Conservation (phyloP, 1,284 basidiomycete genomes). For the Somion occarium region DNA sequence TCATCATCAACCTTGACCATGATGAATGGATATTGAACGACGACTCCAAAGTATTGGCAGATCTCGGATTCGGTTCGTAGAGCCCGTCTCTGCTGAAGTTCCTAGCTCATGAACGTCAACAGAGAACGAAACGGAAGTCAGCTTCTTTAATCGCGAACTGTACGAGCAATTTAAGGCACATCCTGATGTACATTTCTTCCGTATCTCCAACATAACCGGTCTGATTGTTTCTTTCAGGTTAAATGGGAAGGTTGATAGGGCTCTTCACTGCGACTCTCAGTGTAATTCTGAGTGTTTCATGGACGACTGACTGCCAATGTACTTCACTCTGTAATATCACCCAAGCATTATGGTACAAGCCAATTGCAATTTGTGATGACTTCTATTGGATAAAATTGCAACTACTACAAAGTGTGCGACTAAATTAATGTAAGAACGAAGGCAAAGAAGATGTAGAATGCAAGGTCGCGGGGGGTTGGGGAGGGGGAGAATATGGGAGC, state of each 20-base stretch:
- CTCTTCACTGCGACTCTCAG: not conserved
- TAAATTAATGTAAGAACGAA: not conserved
- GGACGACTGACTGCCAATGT: no score
- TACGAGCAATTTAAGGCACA: constrained; percentile 81
- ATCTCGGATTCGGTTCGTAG: constrained; percentile 69
- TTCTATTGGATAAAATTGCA: constrained; percentile 6
- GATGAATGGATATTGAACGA: constrained; percentile 89
- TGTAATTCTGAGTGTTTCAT: no score
- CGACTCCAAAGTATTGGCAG: constrained; percentile 56
- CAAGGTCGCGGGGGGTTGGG: no score
- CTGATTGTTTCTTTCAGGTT: constrained; percentile 12
- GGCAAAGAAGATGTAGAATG: no score
- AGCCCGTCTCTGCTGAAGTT: not conserved
- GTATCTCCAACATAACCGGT: not conserved
- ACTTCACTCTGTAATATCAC: not conserved
- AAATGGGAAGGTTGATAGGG: constrained; percentile 17
- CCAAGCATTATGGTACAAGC: constrained; percentile 4
- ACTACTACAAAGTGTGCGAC: constrained; percentile 2
- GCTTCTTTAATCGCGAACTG: constrained; percentile 75
- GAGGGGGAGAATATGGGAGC: no score
- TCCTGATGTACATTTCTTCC: constrained; percentile 56
- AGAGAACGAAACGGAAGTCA: constrained; percentile 96
- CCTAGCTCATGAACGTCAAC: constrained; percentile 5
- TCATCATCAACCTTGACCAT: constrained; percentile 93
- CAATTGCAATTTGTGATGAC: constrained; percentile 1